Evolutionary conservation across 139 green algal species (phyloP).

Genomic region (Monoraphidium neglectum): DNA sequence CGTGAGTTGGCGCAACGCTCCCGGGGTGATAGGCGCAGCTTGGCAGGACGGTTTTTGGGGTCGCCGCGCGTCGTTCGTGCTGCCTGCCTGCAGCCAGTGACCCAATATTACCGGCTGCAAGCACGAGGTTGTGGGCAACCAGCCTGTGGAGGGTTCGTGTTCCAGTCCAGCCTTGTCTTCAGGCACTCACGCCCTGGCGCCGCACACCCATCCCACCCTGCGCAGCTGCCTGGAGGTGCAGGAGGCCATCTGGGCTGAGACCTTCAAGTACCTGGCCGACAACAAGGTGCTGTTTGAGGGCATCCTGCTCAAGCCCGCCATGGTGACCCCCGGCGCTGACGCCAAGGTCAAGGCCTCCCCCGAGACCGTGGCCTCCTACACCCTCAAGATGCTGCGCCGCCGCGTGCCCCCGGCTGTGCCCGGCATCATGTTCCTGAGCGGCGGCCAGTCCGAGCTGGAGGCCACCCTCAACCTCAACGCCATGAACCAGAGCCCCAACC

Average conservation of each 20-base stretch:
- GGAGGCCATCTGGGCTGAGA: conserved; percentile 91
- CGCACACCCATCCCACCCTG: background rate
- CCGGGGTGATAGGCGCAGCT: too few relatives aligned
- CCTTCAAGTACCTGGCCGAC: conserved; percentile 98
- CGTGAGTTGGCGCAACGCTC: too few relatives aligned
- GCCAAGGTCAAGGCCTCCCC: conserved; percentile 63
- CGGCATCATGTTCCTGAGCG: conserved; percentile 99
- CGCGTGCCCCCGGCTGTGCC: conserved; percentile 97
- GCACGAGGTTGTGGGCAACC: too few relatives aligned
- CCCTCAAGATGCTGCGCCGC: conserved; percentile 92
- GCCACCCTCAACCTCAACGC: conserved; percentile 99
- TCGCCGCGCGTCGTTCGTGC: too few relatives aligned
- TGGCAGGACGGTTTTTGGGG: too few relatives aligned
- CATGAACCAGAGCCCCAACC: conserved; percentile 99
- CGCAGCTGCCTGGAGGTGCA: conserved; percentile 81
- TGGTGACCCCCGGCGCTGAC: conserved; percentile 99
- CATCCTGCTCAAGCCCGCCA: conserved; percentile 99
- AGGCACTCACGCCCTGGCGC: conserved; percentile 87
- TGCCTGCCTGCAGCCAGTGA: too few relatives aligned
- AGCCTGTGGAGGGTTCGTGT: too few relatives aligned
- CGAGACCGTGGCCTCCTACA: conserved; percentile 92
- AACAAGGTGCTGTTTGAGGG: conserved; percentile 98
- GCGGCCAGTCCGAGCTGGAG: conserved; percentile 99
- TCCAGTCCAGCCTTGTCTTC: too few relatives aligned
- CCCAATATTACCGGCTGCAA: too few relatives aligned